phyloP scores from a whole-genome alignment of 2,329 filamentous ascomycete species.

The Colletotrichum liaoningense region DNA sequence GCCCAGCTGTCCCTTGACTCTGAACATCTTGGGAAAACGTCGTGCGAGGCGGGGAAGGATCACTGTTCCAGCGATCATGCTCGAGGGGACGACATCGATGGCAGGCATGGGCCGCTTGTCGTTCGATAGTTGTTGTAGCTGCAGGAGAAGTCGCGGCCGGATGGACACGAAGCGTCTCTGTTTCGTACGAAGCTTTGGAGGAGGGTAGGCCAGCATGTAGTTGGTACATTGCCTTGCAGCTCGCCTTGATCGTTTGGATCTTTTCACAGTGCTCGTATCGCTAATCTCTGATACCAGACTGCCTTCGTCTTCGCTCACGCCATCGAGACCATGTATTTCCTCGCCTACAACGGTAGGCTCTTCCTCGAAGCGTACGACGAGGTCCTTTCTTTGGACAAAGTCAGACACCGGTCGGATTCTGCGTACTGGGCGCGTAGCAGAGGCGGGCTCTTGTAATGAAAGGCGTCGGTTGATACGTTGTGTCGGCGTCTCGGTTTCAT shows the following conservation, averaged over 20 bases:
- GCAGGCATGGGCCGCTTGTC: constrained; percentile 73
- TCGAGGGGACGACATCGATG: constrained; percentile 79
- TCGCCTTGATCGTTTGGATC: constrained; percentile 35
- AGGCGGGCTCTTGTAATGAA: constrained; percentile 21
- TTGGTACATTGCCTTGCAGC: constrained; percentile 67
- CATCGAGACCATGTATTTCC: constrained; percentile 34
- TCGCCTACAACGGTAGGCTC: constrained; percentile 44
- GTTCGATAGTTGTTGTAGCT: constrained; percentile 74
- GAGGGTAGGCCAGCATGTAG: constrained; percentile 76
- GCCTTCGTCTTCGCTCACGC: constrained; percentile 62
- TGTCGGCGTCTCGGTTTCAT: constrained; percentile 4
- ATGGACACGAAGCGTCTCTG: constrained; percentile 75
- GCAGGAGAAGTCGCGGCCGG: constrained; percentile 76
- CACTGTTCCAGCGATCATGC: constrained; percentile 65
- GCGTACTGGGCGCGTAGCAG: constrained; percentile 32
- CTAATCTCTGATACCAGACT: constrained; percentile 59
- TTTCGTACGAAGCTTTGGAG: constrained; percentile 67
- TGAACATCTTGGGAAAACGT: constrained; percentile 73
- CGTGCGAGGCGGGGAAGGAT: constrained; percentile 70
- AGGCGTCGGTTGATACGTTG: constrained; percentile 21
- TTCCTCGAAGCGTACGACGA: constrained; percentile 60
- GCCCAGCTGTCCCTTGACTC: constrained; percentile 71
- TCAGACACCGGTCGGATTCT: constrained; percentile 51
- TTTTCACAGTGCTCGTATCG: constrained; percentile 54
- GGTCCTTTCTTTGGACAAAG: constrained; percentile 51